Evolutionary conservation across 2,329 filamentous ascomycete genomes (phyloP), one percentile per base, ranked within the genome.

Genomic region (Berkeleyomyces rouxiae): DNA sequence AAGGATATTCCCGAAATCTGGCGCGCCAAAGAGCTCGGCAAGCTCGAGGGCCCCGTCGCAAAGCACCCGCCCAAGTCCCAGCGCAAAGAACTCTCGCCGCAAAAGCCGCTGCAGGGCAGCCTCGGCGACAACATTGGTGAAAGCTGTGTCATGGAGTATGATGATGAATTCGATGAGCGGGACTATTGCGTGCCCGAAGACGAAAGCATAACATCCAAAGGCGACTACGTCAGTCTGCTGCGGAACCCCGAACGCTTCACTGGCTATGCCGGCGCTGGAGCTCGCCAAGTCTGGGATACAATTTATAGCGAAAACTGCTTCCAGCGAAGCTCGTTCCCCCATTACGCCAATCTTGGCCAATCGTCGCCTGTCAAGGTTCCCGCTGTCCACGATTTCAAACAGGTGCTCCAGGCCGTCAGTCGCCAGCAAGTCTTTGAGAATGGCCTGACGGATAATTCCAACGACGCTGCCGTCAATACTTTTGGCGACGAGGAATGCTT

Each of bases 261-360:
- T 0, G 93, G 93, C 58, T 99, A 97, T 71, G 82, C 86, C 6
- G 93, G 93, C 61, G 82, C 86, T 64, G 87, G 91, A 16, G 83
- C 92, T 47, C 83, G 86, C 70, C 90, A 95, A 75, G 89, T 99
- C 13, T 99, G 93, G 93, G 87, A 96, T 71, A 88, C 93, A 63
- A 90, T 99, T 65, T 99, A 99, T 74, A 82, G 90, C 61, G 93
- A 99, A 74, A 99, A 99, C 73, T 99, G 93, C 76, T 99, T 99
- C 77, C 81, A 83, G 68, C 81, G 78, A 71, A 80, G 79, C 67
- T 85, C 83, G 0, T 85, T 85, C 71, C 79, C 82, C 1, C 75
- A 78, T 64, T 81, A 81, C 31, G 81, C 82, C 36, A 74, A 78
- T 64, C 74, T 84, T 6, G 82, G 81, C 49, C 68, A 71, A 63